Percentiles rank a stretch among this genome's conserved stretches.
phyloP scores from a whole-genome alignment of 805 yeast genomes.

The Ogataea nonfermentans region DNA sequence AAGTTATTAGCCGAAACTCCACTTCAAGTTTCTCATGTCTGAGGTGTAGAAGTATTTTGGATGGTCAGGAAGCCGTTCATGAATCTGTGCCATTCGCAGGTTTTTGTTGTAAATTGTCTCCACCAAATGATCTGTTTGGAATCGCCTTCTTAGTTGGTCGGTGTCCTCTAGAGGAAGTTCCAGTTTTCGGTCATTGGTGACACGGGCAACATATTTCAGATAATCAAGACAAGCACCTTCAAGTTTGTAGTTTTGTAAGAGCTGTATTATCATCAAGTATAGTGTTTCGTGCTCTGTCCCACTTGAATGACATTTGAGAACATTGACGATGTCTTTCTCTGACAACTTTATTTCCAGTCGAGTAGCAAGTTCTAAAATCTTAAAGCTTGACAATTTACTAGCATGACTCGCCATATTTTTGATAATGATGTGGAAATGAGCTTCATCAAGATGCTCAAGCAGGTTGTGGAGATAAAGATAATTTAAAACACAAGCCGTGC shows the following conservation, averaged over 20 bases:
- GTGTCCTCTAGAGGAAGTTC: conserved; percentile 9
- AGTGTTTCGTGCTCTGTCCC: conserved; percentile 30
- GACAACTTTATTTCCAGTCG: conserved; percentile 9
- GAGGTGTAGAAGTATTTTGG: conserved; percentile 2
- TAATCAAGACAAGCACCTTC: not conserved
- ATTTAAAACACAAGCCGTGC: conserved; percentile 16
- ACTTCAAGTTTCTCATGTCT: not conserved
- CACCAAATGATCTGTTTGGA: conserved; percentile 16
- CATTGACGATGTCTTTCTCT: conserved; percentile 14
- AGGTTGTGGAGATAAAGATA: conserved; percentile 6
- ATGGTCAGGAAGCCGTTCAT: conserved; percentile 1
- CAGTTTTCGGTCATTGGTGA: conserved; percentile 18
- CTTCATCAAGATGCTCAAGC: conserved; percentile 6
- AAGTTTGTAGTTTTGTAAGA: conserved; percentile 4
- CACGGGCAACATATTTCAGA: conserved; percentile 8
- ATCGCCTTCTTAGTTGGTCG: conserved; percentile 3
- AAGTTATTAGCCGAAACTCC: not conserved
- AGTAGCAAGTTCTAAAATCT: conserved; percentile 12
- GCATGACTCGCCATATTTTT: conserved; percentile 19
- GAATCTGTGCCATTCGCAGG: not conserved
- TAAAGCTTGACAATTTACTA: conserved; percentile 20
- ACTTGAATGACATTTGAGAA: conserved; percentile 22
- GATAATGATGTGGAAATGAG: conserved; percentile 19
- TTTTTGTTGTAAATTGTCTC: not conserved
- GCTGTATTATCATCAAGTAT: conserved; percentile 15